Percentiles rank a stretch among this genome's conserved stretches.
Conservation (phyloP, 345 rosid genomes). For the Hibiscus tridactylites region DNA sequence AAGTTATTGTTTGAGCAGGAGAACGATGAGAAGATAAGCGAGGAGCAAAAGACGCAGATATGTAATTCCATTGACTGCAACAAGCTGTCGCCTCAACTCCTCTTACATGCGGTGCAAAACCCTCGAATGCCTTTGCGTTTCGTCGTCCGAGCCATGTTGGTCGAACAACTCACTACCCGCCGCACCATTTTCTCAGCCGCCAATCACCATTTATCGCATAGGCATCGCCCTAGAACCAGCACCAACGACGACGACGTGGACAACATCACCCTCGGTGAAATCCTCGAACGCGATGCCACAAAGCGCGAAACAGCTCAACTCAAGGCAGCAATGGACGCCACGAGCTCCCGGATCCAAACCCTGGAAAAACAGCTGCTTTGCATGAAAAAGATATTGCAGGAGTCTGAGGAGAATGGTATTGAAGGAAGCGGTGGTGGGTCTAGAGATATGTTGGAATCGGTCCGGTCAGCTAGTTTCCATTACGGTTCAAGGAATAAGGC, state of each 20-base stretch:
- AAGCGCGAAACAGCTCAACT: conserved; percentile 45
- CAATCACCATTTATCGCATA: conserved; percentile 2
- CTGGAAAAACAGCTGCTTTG: conserved; percentile 57
- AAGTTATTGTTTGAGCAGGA: conserved; percentile 23
- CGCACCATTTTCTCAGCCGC: conserved; percentile 38
- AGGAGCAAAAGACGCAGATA: conserved; percentile 50
- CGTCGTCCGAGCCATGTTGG: conserved; percentile 73
- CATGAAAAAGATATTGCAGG: conserved; percentile 45
- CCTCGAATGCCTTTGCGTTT: conserved; percentile 73
- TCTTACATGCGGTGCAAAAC: conserved; percentile 73
- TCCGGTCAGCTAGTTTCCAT: conserved; percentile 65
- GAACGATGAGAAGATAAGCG: conserved; percentile 42
- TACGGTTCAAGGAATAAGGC: conserved; percentile 23
- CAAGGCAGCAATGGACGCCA: conserved; percentile 60
- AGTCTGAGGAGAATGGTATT: conserved; percentile 16
- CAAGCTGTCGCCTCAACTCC: conserved; percentile 58
- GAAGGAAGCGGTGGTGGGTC: conserved; percentile 1
- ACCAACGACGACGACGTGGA: not conserved
- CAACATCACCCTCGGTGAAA: conserved; percentile 46
- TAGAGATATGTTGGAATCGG: conserved; percentile 26
- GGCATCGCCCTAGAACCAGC: conserved; percentile 7
- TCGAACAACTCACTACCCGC: conserved; percentile 73
- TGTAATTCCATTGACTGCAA: conserved; percentile 66
- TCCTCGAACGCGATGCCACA: conserved; percentile 64
- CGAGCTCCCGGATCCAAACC: conserved; percentile 52